Base-by-base conservation (phyloP, 768 basidiomycete species). In the Pleurotus pulmonarius region DNA sequence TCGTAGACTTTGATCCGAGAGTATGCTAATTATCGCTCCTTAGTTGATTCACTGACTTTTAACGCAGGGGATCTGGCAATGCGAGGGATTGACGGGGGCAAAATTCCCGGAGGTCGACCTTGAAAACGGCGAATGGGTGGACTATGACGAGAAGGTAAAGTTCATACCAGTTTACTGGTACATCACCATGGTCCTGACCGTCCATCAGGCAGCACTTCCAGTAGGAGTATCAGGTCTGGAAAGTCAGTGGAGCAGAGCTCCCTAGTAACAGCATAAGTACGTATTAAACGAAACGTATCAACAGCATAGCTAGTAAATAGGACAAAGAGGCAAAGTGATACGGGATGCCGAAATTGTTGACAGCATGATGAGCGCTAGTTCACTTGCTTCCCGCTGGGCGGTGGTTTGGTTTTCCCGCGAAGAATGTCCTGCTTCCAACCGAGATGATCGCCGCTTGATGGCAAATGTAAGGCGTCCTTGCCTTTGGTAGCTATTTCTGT, bases 81-180 rank as follows among this genome's bases (percentile, higher is more conserved):
- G 90, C 61, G 75, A 76, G 43, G 93, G 94, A 5, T 67, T 66
- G 3, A 76, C 75, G 1, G 80, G 81, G 5, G 80, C 80, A 0
- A 55, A 67, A 3, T 94, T 94, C 64, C 47, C 72, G 7, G 83
- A 91, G 2, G 77, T 91, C n/a, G 84, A 87, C 29, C 72, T 92
- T 41, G 68, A 67, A 1, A 83, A 87, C 24, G 81, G 76, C 3
- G 84, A 86, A 67, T 96, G 94, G 94, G 82, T 76, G 11, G 93
- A 94, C 63, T 96, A 96, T 61, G 93, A 96, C 61, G 93, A 96
- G 69, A 92, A 94, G 81, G 93, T 87, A 59, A 44, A 71, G 37
- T 18, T 24, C 9, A 62, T 38, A 49, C 46, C 53, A 56, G 58
- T 49, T 59, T 57, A 24, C 9, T 45, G 49, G 46, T 34, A 34